Evolutionary conservation across 129 eudicot species (phyloP).

Genomic region (Silybum marianum): DNA sequence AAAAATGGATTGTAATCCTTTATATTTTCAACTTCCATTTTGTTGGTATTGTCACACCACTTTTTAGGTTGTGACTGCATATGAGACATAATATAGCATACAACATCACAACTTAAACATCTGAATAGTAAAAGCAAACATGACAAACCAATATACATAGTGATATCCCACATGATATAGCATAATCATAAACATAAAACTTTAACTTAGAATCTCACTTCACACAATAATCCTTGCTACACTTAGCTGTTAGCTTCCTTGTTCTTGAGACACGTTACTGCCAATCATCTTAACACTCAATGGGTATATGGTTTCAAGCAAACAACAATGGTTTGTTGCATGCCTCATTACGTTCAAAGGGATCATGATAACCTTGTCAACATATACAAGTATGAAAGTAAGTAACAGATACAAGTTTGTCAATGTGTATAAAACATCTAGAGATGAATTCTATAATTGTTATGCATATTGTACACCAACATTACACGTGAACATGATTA

Average conservation of each 20-base stretch:
- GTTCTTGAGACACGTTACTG: neutral
- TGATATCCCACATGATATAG: neutral
- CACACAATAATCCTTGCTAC: neutral
- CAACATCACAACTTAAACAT: neutral
- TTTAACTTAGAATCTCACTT: neutral
- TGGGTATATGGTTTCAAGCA: too few species aligned
- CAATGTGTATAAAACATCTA: neutral
- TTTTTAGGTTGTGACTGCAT: neutral
- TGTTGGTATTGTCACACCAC: neutral
- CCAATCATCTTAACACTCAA: neutral
- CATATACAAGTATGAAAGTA: neutral
- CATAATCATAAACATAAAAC: neutral
- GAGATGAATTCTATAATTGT: neutral
- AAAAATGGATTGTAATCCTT: neutral
- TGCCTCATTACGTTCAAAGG: neutral
- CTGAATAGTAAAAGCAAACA: neutral
- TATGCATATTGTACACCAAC: neutral
- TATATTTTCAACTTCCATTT: neutral
- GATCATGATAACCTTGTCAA: neutral
- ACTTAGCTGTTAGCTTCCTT: too few species aligned
- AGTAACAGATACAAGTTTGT: neutral
- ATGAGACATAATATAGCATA: neutral
- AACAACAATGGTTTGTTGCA: neutral
- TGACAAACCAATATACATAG: neutral
- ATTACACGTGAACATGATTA: neutral